Conservation (phyloP, 208 protist species). For the Trypanosoma grayi region DNA sequence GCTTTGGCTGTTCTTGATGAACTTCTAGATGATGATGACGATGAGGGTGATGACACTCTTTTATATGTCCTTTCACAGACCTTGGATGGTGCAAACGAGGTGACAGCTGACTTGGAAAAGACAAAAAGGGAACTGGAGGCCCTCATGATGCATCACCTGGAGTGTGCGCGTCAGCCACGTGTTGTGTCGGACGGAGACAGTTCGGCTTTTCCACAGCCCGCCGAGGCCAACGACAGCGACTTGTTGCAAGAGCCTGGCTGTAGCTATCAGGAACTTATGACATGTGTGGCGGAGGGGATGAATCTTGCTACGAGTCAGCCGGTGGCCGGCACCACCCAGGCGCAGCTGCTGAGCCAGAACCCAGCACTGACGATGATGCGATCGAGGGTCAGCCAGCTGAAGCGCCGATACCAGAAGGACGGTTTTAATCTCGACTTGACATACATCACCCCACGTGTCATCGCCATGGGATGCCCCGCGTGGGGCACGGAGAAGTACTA, state of each 20-base stretch:
- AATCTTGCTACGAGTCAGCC: slow-evolving; percentile 3
- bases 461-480: slow-evolving; percentile 94
- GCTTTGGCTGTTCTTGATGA: slow-evolving; percentile 1
- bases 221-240: no score
- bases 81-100: neutral
- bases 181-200: neutral
- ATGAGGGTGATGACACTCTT: neutral
- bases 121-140: neutral
- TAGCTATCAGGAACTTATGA: neutral
- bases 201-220: neutral
- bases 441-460: slow-evolving; percentile 89
- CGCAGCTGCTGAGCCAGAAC: slow-evolving; percentile 10
- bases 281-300: neutral
- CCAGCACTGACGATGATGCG: slow-evolving; percentile 38
- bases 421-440: slow-evolving; percentile 94
- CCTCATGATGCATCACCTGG: slow-evolving; percentile 1
- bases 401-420: slow-evolving; percentile 80
- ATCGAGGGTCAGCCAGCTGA: slow-evolving; percentile 88
- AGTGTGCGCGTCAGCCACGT: neutral
- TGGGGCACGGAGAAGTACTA: slow-evolving; percentile 89
- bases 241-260: no score
- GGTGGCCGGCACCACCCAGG: neutral
- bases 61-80: neutral
- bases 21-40: neutral
- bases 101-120: neutral